Evolutionary conservation across 2,329 filamentous ascomycete species (phyloP), one percentile per base, ranked within the genome.

Genomic region (Nemania sp.): DNA sequence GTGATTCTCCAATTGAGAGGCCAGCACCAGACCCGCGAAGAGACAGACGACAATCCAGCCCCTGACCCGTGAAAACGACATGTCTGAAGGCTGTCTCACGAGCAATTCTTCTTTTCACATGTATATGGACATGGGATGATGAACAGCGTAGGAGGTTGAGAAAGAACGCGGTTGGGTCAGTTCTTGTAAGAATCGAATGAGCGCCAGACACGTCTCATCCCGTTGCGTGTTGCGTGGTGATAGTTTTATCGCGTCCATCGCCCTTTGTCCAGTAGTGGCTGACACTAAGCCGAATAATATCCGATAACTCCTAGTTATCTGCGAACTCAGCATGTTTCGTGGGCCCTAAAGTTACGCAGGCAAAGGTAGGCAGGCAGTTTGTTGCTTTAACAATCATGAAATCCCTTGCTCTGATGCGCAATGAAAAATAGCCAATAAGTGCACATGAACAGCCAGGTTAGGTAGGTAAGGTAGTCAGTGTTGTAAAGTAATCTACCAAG

Each of bases 1-100:
- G 18, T 43, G 53, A 21, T 49, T 12, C 45, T 39, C 45, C 4
- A 57, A 45, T 13, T 63, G 54, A n/a, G 64, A 62, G 25, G 59
- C 62, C 43, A 66, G 43, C 21, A 45, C 56, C 13, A 64, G 21
- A 7, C 43, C 61, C 12, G 50, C 43, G 47, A 66, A 60, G n/a
- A 66, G 52, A 34, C 55, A 58, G 62, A 56, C 46, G 9, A 62
- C 25, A 48, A 64, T 35, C 57, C 64, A 62, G 49, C 37, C 49
- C n/a, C 35, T 56, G 13, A 35, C 15, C 40, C 51, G 50, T 5
- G 34, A 46, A 11, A 55, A 43, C 6, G 58, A 47, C 64, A 66
- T 66, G 4, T 42, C 40, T 40, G 9, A 21, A 34, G 12, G 13
- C 25, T 34, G 18, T 45, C 18, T 50, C 43, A 20, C 53, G 40